Conservation (phyloP, 169 alveolate species). For the Plasmodium chabaudi region DNA sequence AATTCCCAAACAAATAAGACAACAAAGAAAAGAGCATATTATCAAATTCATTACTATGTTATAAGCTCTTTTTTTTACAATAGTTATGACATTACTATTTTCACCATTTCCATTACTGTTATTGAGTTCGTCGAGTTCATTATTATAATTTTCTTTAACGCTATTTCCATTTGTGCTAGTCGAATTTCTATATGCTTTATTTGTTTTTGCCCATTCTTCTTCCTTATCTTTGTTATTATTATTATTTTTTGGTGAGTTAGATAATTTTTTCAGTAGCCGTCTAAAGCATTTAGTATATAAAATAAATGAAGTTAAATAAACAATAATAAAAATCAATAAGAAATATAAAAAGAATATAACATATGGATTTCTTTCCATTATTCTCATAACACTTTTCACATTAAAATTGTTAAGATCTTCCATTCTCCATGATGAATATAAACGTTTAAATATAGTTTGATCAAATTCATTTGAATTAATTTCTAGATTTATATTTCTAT, state of each 20-base stretch:
- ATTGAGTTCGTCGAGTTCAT: background rate
- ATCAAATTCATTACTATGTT: conserved; percentile 3
- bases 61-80: conserved; percentile 7
- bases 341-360: conserved; percentile 19
- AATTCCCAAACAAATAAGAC: conserved; percentile 11
- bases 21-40: background rate
- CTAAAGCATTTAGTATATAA: conserved; percentile 34
- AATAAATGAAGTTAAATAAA: conserved; percentile 12
- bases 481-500: background rate
- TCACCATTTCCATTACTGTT: background rate
- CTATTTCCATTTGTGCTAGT: background rate
- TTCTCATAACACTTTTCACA: background rate
- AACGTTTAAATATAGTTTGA: conserved; percentile 1
- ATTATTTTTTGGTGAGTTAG: conserved; percentile 1
- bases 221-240: background rate
- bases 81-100: conserved; percentile 4
- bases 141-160: background rate
- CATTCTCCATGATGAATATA: conserved; percentile 60
- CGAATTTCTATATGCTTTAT: background rate
- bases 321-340: conserved; percentile 6
- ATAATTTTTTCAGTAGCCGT: conserved; percentile 2
- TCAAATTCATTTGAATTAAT: background rate
- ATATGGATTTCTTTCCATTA: conserved; percentile 36
- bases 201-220: background rate
- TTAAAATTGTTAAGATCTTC: conserved; percentile 27